Evolutionary conservation across 2,329 filamentous ascomycete species (phyloP), one percentile per base, ranked within the genome.

Genomic region (Sporothrix sp.): DNA sequence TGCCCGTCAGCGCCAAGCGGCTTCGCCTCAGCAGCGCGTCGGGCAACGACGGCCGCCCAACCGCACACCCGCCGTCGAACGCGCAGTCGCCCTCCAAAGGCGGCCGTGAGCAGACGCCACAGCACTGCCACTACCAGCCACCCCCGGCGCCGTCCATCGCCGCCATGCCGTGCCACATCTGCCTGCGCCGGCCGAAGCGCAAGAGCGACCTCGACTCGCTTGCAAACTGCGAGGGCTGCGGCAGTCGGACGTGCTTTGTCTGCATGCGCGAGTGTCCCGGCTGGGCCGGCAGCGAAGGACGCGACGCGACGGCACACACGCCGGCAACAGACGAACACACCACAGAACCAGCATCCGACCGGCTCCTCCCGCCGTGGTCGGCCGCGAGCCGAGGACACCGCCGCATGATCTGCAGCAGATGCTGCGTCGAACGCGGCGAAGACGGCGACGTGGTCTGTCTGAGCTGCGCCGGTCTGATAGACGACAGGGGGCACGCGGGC

Each of bases 381-480:
- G 65, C 62, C 0, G 62, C 60, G 27, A 61, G 61, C 43, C 58
- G 58, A 11, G 71, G 71, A 7, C 77, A 81, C 56, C 66, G 69
- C 8, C 66, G 71, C 30, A 73, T 77, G 57, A 69, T 85, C 3
- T 87, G 83, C 61, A 84, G 82, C 60, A 71, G 74, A 16, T 87
- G 83, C 64, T 85, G 82, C 61, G 73, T 85, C 3, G 83, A 87
- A 61, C 72, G 71, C 21, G 82, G 81, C 0, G 59, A 67, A 18
- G 75, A 84, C 48, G 82, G 82, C 23, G 81, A 85, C 43, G 74
- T 84, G 5, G 75, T 79, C 52, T 87, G 83, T 59, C 64, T 84
- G 43, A 79, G 79, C 1, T 86, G 83, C 56, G 67, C 82, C 46
- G 59, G 58, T 11, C 20, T 25, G 2, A n/a, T 18, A 9, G 36